These are phyloP conservation scores for Tieghemiomyces parasiticus DNA, from an alignment of 192 early-diverging fungal species.

Conservation along the genomic window DNA sequence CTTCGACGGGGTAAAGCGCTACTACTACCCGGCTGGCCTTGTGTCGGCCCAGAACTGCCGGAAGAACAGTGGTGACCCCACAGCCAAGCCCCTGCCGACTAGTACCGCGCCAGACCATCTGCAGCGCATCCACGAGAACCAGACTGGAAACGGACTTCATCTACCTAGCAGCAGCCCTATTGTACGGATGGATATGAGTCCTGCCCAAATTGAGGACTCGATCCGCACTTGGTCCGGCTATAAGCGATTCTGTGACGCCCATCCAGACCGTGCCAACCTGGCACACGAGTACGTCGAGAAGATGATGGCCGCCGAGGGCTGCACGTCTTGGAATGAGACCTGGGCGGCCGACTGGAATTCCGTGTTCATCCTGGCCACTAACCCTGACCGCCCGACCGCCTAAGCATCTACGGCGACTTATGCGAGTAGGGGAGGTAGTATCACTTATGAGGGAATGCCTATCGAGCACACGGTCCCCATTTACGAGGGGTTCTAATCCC, in stretches of 20 bases:
- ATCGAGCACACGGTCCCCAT: too few species aligned
- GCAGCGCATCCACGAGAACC: background rate
- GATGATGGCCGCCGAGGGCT: background rate
- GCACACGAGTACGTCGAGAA: conserved; percentile 12
- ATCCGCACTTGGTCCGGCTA: conserved; percentile 16
- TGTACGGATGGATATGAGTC: conserved; percentile 17
- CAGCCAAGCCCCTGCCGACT: background rate
- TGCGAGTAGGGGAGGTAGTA: too few species aligned
- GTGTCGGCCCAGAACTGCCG: background rate
- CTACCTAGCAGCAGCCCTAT: conserved; percentile 9
- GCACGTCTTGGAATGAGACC: background rate
- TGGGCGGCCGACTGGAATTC: background rate
- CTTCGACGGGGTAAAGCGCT: conserved; percentile 11
- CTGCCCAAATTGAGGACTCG: conserved; percentile 15
- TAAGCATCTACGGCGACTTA: too few species aligned
- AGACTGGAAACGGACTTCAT: conserved; percentile 13
- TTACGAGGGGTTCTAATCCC: too few species aligned
- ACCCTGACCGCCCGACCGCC: too few species aligned
- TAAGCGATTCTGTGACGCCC: conserved; percentile 10
- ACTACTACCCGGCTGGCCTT: conserved; percentile 6
- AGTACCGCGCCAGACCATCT: background rate
- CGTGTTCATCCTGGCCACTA: background rate
- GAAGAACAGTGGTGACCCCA: background rate
- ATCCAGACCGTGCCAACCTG: conserved; percentile 15
- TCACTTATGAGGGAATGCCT: too few species aligned